These are phyloP conservation scores for Zoysia pacifica DNA, from an alignment of 176 grass and related monocot species.

Conservation along the genomic window DNA sequence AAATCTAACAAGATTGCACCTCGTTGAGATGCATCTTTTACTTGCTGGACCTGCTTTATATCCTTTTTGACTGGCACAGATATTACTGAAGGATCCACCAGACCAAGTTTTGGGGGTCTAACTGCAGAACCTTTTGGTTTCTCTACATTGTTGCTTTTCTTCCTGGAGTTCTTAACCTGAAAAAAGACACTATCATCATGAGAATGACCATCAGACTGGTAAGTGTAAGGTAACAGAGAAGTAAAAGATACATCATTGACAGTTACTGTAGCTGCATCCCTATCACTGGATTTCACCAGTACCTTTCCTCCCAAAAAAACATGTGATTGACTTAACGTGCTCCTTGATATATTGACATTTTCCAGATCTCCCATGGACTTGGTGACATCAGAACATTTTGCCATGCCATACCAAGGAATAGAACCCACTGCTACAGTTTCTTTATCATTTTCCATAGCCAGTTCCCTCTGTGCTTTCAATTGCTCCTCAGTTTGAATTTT, in stretches of 20 bases:
- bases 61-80: conserved; percentile 47
- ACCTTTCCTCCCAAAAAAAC: conserved; percentile 78
- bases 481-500: conserved; percentile 94
- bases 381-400: conserved; percentile 32
- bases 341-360: conserved; percentile 42
- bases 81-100: conserved; percentile 40
- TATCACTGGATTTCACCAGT: conserved; percentile 52
- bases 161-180: conserved; percentile 78
- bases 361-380: conserved; percentile 21
- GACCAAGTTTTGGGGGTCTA: conserved; percentile 45
- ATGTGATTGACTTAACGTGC: conserved; percentile 68
- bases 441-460: conserved; percentile 35
- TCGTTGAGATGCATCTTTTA: conserved; percentile 62
- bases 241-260: conserved; percentile 43
- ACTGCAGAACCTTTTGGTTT: conserved; percentile 55
- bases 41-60: conserved; percentile 47
- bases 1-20: not conserved
- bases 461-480: conserved; percentile 57
- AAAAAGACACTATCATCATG: conserved; percentile 73
- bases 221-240: conserved; percentile 26
- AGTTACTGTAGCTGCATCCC: conserved; percentile 41
- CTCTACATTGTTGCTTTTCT: conserved; percentile 77
- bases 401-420: conserved; percentile 58
- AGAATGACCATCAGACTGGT: conserved; percentile 41
- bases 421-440: conserved; percentile 22